These are phyloP conservation scores for Penicillium crustosum DNA, from an alignment of 2,329 filamentous ascomycete species.

Conservation along the genomic window DNA sequence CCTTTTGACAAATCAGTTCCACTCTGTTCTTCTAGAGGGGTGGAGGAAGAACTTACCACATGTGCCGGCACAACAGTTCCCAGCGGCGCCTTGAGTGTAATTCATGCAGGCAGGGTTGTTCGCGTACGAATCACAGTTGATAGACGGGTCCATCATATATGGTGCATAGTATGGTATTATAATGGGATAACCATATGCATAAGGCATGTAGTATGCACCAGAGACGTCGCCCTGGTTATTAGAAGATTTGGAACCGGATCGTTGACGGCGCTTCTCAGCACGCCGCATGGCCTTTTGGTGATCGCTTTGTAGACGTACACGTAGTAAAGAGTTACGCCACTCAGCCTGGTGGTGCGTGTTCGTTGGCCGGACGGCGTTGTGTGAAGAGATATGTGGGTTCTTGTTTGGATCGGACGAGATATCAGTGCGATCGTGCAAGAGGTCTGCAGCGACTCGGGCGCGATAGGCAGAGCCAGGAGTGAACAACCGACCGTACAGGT, in stretches of 20 bases:
- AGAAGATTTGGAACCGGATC: constrained; percentile 34
- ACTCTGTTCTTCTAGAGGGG: not conserved
- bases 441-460: constrained; percentile 53
- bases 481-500: constrained; percentile 48
- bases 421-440: constrained; percentile 39
- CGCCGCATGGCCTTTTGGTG: constrained; percentile 50
- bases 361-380: constrained; percentile 60
- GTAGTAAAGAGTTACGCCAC: constrained; percentile 20
- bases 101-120: constrained; percentile 49
- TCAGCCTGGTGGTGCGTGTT: constrained; percentile 17
- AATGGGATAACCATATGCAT: constrained; percentile 49
- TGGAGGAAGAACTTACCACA: constrained; percentile 33
- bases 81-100: constrained; percentile 39
- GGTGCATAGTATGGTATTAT: constrained; percentile 49
- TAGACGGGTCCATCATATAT: constrained; percentile 47
- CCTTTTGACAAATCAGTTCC: constrained; percentile 5
- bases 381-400: constrained; percentile 69
- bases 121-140: constrained; percentile 45
- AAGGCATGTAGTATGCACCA: constrained; percentile 30
- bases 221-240: constrained; percentile 8
- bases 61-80: constrained; percentile 51
- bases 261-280: constrained; percentile 29
- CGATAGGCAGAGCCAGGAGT: constrained; percentile 50
- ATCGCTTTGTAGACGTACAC: constrained; percentile 45
- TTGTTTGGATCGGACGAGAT: constrained; percentile 54